Evolutionary conservation across 495 filamentous ascomycete species (phyloP), one percentile per base, ranked within the genome.

Genomic region (Parathielavia appendiculata): DNA sequence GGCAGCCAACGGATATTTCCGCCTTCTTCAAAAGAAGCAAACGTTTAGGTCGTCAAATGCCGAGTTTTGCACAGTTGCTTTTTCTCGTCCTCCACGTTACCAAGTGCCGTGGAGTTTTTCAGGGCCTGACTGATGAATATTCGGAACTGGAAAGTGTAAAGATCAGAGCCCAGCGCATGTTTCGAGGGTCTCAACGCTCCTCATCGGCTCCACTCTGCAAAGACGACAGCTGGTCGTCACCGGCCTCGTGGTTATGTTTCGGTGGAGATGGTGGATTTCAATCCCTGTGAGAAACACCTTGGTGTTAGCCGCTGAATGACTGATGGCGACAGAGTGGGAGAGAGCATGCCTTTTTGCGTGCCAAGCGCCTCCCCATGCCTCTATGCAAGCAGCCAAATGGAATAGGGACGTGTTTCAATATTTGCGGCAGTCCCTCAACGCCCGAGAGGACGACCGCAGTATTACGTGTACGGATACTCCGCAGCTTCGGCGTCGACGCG

Each of bases 81-180:
- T 19, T 40, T 41, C 30, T 36, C 19, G 17, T 1, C 22, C 30
- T 14, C 43, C 58, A 55, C 38, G 51, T 54, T 48, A 51, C 16
- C 38, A 35, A 54, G 20, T 60, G 58, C 51, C 51, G 49, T 54
- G 51, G 51, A 46, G 52, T 49, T 44, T 30, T 6, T 23, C 39
- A 17, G n/a, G 17, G 38, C 23, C 47, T 35, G 30, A 20, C 11
- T 4, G 43, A 50, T 43, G 4, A 16, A 50, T 14, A 16, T 51
- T 38, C 34, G 54, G 46, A 39, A 34, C 54, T 23, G 36, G n/a
- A n/a, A 10, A 9, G 45, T 32, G 16, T 12, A n/a, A n/a, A n/a
- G 53, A 26, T 46, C 41, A 43, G 32, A 19, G 9, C 14, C 34
- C 44, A 48, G 35, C 32, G 22, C 45, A 14, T 56, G 34, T 39